A percentile compares a stretch with the other conserved stretches of the same genome.
Evolutionary conservation across 768 basidiomycete genomes (phyloP).

Genomic region (Leucosporidium scottii): DNA sequence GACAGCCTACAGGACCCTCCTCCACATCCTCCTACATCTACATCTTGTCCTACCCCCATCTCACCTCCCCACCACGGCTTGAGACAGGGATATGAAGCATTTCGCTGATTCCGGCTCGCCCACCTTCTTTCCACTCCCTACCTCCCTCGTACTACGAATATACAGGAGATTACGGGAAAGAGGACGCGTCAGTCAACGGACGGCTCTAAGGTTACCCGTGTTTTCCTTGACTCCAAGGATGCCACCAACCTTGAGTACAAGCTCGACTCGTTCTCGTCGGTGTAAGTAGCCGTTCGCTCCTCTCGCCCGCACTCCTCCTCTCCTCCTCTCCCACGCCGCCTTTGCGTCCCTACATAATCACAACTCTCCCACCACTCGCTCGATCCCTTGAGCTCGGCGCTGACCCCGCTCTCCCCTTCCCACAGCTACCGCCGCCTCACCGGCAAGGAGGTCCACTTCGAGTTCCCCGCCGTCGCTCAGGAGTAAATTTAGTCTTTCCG

Average conservation of each 20-base stretch:
- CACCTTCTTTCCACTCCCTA: too few species aligned
- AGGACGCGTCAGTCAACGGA: slow-evolving; percentile 87
- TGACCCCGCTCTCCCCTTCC: too few species aligned
- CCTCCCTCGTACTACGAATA: background rate
- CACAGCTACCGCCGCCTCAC: slow-evolving; percentile 58
- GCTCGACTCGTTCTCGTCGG: slow-evolving; percentile 96
- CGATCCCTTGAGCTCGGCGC: too few species aligned
- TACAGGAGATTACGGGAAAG: slow-evolving; percentile 84
- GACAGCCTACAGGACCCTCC: too few species aligned
- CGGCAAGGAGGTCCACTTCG: slow-evolving; percentile 71
- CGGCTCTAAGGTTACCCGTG: slow-evolving; percentile 92
- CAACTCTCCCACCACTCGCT: too few species aligned
- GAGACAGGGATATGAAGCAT: slow-evolving; percentile 30
- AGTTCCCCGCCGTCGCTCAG: too few species aligned
- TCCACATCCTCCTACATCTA: too few species aligned
- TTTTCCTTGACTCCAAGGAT: slow-evolving; percentile 96
- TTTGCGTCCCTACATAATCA: too few species aligned
- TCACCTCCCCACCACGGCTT: slow-evolving; percentile 1
- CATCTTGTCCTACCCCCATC: background rate
- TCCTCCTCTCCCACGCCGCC: background rate
- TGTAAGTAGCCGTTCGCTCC: slow-evolving; percentile 53
- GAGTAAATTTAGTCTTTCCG: too few species aligned
- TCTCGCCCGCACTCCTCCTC: background rate
- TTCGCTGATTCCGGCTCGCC: slow-evolving; percentile 35
- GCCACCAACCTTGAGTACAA: slow-evolving; percentile 99